phyloP scores from a whole-genome alignment of 163 green algal genomes.

The Smithsoniella earleae region DNA sequence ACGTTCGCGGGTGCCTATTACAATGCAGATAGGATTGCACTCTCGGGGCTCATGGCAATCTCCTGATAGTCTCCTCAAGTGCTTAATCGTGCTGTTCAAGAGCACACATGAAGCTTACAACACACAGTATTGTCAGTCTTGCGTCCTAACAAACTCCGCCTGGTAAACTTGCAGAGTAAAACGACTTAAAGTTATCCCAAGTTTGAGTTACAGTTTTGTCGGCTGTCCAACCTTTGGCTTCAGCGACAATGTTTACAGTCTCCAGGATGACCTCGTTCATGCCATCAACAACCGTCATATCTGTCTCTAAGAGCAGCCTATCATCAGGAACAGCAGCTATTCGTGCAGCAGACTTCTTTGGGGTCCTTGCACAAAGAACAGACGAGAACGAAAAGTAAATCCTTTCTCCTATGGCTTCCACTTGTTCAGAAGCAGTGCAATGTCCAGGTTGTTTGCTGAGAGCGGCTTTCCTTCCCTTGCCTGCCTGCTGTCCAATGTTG shows the following conservation, averaged over 20 bases:
- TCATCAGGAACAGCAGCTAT: constrained; percentile 38
- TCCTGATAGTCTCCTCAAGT: too few species aligned
- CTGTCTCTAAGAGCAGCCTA: constrained; percentile 41
- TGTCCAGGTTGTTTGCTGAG: too few species aligned
- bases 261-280: background rate
- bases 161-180: too few species aligned
- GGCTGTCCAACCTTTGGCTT: background rate
- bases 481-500: background rate
- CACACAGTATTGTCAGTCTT: too few species aligned
- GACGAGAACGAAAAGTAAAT: constrained; percentile 42
- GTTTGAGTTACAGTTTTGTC: background rate
- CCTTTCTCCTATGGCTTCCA: constrained; percentile 32
- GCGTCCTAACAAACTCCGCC: too few species aligned
- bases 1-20: too few species aligned
- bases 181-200: background rate
- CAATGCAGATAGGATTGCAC: too few species aligned
- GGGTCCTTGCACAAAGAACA: constrained; percentile 34
- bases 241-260: background rate
- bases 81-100: too few species aligned
- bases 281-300: constrained; percentile 33
- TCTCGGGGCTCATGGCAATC: too few species aligned
- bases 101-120: too few species aligned
- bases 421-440: too few species aligned
- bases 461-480: too few species aligned
- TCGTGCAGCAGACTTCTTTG: constrained; percentile 33